These are phyloP conservation scores for Eucalyptus regnans DNA, from an alignment of 345 rosid species.

Conservation along the genomic window DNA sequence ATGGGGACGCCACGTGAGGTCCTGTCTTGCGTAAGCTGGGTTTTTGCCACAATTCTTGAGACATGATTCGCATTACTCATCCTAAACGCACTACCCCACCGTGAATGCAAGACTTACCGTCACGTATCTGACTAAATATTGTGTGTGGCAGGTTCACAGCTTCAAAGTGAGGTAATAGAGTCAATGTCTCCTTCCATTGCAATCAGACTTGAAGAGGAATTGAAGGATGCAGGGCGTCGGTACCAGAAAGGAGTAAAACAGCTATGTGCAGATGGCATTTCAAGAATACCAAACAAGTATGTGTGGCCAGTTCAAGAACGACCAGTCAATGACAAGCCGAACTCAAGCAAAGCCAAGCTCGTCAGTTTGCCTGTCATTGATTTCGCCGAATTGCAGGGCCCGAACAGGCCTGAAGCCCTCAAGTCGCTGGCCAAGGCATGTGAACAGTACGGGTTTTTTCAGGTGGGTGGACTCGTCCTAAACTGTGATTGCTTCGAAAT, in stretches of 20 bases:
- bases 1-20: not conserved
- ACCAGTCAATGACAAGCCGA: slow-evolving; percentile 4
- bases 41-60: not conserved
- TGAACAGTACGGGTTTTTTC: slow-evolving; percentile 65
- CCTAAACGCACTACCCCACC: not conserved
- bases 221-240: slow-evolving; percentile 1
- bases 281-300: slow-evolving; percentile 55
- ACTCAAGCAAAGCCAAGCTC: not conserved
- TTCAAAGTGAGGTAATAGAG: not conserved
- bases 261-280: slow-evolving; percentile 42
- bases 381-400: slow-evolving; percentile 48
- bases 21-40: not conserved
- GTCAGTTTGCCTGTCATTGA: slow-evolving; percentile 63
- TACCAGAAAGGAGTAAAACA: slow-evolving; percentile 74
- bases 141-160: not conserved
- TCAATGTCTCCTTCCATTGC: slow-evolving; percentile 51
- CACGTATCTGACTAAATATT: not conserved
- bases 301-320: slow-evolving; percentile 51
- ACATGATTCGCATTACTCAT: not conserved
- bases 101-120: not conserved
- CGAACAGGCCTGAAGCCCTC: slow-evolving; percentile 36
- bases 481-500: not conserved
- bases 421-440: slow-evolving; percentile 52
- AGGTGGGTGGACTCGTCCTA: slow-evolving; percentile 18
- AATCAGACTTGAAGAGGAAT: not conserved